A percentile compares a stretch with the other conserved stretches of the same genome.
These are phyloP conservation scores for Hygrophoropsis aurantiaca DNA, from an alignment of 768 basidiomycete species.

Conservation along the genomic window DNA sequence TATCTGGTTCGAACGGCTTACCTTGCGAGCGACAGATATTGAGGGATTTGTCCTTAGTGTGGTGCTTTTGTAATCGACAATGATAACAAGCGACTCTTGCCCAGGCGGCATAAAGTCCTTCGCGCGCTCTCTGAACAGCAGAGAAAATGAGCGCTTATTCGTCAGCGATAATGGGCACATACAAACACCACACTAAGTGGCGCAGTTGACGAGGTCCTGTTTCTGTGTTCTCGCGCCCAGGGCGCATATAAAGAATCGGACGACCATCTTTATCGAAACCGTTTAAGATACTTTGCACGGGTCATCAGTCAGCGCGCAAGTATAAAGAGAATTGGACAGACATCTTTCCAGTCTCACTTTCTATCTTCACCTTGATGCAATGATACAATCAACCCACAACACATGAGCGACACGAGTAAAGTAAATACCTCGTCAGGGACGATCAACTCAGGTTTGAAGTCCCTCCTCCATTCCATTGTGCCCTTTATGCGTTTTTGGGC, in stretches of 20 bases:
- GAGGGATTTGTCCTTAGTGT: conserved; percentile 85
- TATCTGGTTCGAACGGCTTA: conserved; percentile 22
- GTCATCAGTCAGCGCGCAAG: background rate
- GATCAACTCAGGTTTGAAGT: conserved; percentile 84
- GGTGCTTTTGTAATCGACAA: conserved; percentile 84
- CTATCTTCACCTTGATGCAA: conserved; percentile 54
- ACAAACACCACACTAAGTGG: conserved; percentile 88
- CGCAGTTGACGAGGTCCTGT: conserved; percentile 74
- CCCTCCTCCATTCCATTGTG: conserved; percentile 82
- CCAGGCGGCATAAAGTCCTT: conserved; percentile 86
- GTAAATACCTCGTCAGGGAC: conserved; percentile 67
- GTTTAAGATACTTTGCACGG: conserved; percentile 58
- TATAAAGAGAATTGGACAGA: conserved; percentile 32
- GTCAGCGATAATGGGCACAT: conserved; percentile 29
- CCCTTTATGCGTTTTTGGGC: conserved; percentile 76
- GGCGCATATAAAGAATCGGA: conserved; percentile 88
- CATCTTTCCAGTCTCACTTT: conserved; percentile 89
- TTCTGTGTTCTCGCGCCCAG: conserved; percentile 83
- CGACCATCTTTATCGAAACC: conserved; percentile 86
- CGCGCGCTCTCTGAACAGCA: conserved; percentile 68
- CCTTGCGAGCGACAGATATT: conserved; percentile 76
- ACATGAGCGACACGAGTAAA: background rate
- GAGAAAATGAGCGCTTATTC: conserved; percentile 2
- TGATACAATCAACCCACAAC: conserved; percentile 1
- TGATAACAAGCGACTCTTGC: conserved; percentile 78